A percentile compares a stretch with the other conserved stretches of the same genome.
phyloP scores from a whole-genome alignment of 441 rosid genomes.

The Pelargonium myrrhifolium region DNA sequence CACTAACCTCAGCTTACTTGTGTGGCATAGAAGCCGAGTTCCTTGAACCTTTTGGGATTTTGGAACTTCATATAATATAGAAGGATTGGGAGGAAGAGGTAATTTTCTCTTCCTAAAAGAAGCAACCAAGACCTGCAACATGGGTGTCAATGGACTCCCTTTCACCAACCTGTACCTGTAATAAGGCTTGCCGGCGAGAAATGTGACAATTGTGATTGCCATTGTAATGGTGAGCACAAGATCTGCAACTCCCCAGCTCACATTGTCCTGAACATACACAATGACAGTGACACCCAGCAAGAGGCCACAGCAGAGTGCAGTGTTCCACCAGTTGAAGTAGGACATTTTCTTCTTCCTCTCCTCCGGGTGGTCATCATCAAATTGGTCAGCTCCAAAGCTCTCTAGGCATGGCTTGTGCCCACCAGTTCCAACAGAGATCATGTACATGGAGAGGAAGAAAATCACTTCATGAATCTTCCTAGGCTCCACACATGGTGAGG shows the following conservation, averaged over 20 bases:
- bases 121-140: constrained; percentile 30
- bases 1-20: constrained; percentile 24
- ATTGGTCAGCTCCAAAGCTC: constrained; percentile 38
- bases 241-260: constrained; percentile 23
- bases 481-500: constrained; percentile 14
- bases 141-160: constrained; percentile 31
- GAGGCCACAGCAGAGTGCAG: constrained; percentile 27
- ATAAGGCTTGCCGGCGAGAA: constrained; percentile 21
- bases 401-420: constrained; percentile 34
- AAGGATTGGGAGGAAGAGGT: constrained; percentile 19
- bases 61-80: constrained; percentile 19
- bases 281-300: constrained; percentile 27
- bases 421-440: constrained; percentile 28
- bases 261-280: constrained; percentile 24
- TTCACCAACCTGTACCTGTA: constrained; percentile 24
- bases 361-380: constrained; percentile 27
- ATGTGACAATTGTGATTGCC: constrained; percentile 20
- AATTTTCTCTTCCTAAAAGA: constrained; percentile 28
- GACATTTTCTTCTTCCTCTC: constrained; percentile 37
- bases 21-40: constrained; percentile 26
- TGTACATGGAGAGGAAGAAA: constrained; percentile 29
- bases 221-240: constrained; percentile 23
- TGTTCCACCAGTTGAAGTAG: constrained; percentile 38
- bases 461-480: constrained; percentile 25
- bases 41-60: constrained; percentile 12